Conservation (phyloP, 495 filamentous ascomycete species). For the Penicillium subrubescens region DNA sequence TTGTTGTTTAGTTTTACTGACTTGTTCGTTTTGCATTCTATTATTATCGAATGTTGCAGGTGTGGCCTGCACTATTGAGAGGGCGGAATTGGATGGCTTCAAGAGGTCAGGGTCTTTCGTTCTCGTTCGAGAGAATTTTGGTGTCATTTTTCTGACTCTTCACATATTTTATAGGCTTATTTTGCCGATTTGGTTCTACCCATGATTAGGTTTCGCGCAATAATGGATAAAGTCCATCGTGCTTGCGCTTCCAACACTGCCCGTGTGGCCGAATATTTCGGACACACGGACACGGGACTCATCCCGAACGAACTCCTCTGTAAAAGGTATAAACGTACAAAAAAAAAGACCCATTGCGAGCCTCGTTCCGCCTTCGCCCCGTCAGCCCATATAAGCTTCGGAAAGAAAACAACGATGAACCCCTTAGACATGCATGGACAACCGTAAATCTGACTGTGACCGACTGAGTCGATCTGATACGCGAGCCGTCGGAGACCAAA, state of each 20-base stretch:
- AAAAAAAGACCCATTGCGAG: background rate
- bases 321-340: background rate
- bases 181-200: background rate
- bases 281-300: background rate
- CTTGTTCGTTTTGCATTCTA: background rate
- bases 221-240: background rate
- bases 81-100: background rate
- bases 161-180: background rate
- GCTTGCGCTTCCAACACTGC: background rate
- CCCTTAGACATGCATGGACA: background rate
- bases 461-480: conserved; percentile 20
- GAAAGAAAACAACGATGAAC: background rate
- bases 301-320: background rate
- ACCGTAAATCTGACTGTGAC: background rate
- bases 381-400: background rate
- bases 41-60: background rate
- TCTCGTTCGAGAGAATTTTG: background rate
- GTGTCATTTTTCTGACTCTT: background rate
- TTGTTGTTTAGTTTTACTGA: background rate
- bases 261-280: background rate
- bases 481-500: conserved; percentile 11
- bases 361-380: background rate
- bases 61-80: background rate
- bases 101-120: background rate
- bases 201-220: background rate